Evolutionary conservation across 495 filamentous ascomycete genomes (phyloP), one percentile per base, ranked within the genome.

Genomic region (Xylaria venustula): DNA sequence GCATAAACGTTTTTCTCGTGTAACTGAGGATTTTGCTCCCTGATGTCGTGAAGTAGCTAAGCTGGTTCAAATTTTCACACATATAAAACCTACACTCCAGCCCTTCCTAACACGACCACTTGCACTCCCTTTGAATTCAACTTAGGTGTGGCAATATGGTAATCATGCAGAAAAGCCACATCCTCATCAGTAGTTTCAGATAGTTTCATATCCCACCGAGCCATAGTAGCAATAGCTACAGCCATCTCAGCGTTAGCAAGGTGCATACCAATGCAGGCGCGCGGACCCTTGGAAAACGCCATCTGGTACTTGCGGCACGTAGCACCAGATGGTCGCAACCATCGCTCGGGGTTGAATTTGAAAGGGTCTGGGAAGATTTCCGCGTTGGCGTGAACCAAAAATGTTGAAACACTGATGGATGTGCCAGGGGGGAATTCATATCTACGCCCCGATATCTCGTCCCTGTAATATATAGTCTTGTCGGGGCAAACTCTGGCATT

Each of bases 81-180:
- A n/a, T n/a, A n/a, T n/a, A n/a, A n/a, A n/a, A n/a, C n/a, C n/a
- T n/a, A n/a, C n/a, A n/a, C n/a, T n/a, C n/a, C n/a, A n/a, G n/a
- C n/a, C n/a, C n/a, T n/a, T n/a, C n/a, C n/a, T n/a, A n/a, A n/a
- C n/a, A n/a, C n/a, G n/a, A n/a, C n/a, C n/a, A 34, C 30, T 11
- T 11, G 30, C 11, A 73, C 56, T 56, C 71, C 70, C 49, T 68
- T 63, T 3, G 71, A 64, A 23, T 56, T 67, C 17, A 74, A 41
- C 55, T 61, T 71, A 20, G 75, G 72, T 47, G 60, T 64, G 14
- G 67, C 64, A 49, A 77, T 70, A 45, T 75, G 72, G 61, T 70
- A 75, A 61, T 74, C 75, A 58, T 75, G 66, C 20, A 42, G 22
- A 60, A 74, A 74, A 32, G 50, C 54, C 41, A 73, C 73, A 44